Evolutionary conservation across 139 green algal genomes (phyloP).

Genomic region (Diplosphaera chodatii): DNA sequence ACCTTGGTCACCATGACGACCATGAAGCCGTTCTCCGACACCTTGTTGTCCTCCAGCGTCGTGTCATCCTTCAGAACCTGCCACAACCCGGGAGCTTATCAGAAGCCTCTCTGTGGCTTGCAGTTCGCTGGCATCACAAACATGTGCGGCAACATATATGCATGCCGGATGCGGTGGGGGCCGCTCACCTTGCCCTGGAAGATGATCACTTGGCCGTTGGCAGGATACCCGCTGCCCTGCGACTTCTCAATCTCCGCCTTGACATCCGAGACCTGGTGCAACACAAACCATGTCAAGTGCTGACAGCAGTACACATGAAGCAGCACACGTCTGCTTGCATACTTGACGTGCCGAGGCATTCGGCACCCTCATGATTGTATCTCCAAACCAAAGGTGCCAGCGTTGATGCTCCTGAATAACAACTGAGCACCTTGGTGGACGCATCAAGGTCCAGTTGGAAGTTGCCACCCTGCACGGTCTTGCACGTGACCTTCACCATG

Average conservation of each 20-base stretch:
- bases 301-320: too few relatives aligned
- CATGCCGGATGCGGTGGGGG: too few relatives aligned
- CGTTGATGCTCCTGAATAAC: too few relatives aligned
- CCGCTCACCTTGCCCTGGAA: constrained; percentile 70
- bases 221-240: constrained; percentile 48
- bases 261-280: constrained; percentile 61
- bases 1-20: constrained; percentile 91
- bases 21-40: constrained; percentile 82
- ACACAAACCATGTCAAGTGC: too few relatives aligned
- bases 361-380: too few relatives aligned
- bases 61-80: constrained; percentile 85
- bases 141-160: too few relatives aligned
- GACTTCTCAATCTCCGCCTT: constrained; percentile 56
- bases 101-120: too few relatives aligned
- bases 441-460: constrained; percentile 75
- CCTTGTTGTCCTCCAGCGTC: constrained; percentile 60
- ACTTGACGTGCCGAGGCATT: too few relatives aligned
- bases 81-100: too few relatives aligned
- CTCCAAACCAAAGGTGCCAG: too few relatives aligned
- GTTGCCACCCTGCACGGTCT: constrained; percentile 70
- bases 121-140: too few relatives aligned
- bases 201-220: constrained; percentile 56
- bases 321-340: too few relatives aligned
- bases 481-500: constrained; percentile 82
- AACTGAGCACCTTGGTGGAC: constrained; percentile 53